Conservation (phyloP, 345 rosid genomes). For the Salix arbutifolia region DNA sequence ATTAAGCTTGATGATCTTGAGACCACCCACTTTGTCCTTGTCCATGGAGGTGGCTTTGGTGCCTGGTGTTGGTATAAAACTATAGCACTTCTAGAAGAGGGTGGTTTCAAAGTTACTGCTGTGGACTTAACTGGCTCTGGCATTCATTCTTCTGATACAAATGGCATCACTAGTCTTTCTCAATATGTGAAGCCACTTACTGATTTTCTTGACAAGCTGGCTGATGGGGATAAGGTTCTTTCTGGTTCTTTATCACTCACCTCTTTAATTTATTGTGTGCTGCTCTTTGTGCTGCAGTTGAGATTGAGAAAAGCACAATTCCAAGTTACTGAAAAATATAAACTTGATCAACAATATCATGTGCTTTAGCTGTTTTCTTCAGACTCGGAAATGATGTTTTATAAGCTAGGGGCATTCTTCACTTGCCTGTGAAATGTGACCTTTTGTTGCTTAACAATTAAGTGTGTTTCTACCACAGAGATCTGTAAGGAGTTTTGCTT, state of each 20-base stretch:
- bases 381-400: background rate
- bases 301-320: background rate
- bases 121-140: conserved; percentile 93
- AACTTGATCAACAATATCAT: background rate
- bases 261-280: background rate
- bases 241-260: conserved; percentile 2
- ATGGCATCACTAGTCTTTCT: conserved; percentile 61
- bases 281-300: conserved; percentile 8
- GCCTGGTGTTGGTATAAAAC: conserved; percentile 99
- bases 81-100: conserved; percentile 85
- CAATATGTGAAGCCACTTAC: conserved; percentile 86
- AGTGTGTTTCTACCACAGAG: background rate
- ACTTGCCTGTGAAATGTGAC: background rate
- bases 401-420: background rate
- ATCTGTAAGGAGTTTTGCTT: background rate
- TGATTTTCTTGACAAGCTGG: conserved; percentile 66
- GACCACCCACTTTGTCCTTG: conserved; percentile 76
- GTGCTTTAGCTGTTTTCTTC: background rate
- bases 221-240: conserved; percentile 68
- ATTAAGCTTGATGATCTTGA: conserved; percentile 69
- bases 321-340: background rate
- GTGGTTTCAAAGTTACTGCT: conserved; percentile 84
- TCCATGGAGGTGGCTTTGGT: conserved; percentile 97
- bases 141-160: conserved; percentile 63
- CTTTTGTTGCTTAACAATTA: background rate